These are phyloP conservation scores for Polyporus tsugae DNA, from an alignment of 1,284 basidiomycete genomes.

Conservation along the genomic window DNA sequence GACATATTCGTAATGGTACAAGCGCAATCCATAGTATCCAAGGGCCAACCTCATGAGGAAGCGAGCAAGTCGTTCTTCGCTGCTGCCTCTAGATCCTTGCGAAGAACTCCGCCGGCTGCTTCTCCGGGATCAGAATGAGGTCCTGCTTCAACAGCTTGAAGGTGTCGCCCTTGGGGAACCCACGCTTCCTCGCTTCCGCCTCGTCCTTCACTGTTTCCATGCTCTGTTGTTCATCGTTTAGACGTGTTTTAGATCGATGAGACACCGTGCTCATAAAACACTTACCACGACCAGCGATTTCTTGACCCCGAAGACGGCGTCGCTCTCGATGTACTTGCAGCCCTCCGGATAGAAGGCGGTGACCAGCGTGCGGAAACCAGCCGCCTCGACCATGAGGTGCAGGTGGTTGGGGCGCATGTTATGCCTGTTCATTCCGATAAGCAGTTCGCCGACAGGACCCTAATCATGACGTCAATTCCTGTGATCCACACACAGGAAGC, in stretches of 20 bases:
- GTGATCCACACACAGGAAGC: conserved; percentile 16
- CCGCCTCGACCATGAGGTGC: conserved; percentile 75
- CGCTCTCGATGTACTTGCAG: conserved; percentile 71
- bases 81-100: conserved; percentile 38
- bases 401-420: conserved; percentile 83
- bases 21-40: neutral
- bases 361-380: conserved; percentile 75
- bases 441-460: conserved; percentile 78
- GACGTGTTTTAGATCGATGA: neutral
- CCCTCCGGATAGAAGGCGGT: conserved; percentile 82
- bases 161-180: conserved; percentile 65
- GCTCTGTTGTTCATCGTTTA: conserved; percentile 45
- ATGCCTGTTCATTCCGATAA: conserved; percentile 70
- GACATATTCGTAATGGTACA: neutral
- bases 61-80: conserved; percentile 32
- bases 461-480: conserved; percentile 34
- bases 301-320: conserved; percentile 84
- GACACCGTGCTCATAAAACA: conserved; percentile 37
- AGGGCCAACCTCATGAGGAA: neutral
- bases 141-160: conserved; percentile 71
- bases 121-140: conserved; percentile 66
- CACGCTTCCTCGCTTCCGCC: conserved; percentile 61
- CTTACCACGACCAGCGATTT: conserved; percentile 63
- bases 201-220: conserved; percentile 60
- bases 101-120: conserved; percentile 50